Conservation (phyloP, 306 rosid species). For the Glycine tomentella region DNA sequence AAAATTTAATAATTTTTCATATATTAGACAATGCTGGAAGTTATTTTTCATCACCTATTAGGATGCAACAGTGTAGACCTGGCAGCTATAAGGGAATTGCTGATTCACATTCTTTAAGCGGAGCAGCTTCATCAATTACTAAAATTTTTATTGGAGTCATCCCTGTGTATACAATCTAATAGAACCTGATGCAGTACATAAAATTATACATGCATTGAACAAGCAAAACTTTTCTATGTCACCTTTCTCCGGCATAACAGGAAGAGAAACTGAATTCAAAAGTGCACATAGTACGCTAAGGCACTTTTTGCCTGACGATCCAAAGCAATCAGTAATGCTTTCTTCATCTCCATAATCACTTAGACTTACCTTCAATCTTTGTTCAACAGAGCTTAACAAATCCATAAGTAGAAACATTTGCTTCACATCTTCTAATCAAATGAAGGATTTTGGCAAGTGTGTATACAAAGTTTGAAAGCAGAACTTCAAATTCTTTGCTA, state of each 20-base stretch:
- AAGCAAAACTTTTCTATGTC: slow-evolving; percentile 38
- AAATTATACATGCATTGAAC: slow-evolving; percentile 39
- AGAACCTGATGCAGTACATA: slow-evolving; percentile 57
- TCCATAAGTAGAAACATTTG: slow-evolving; percentile 28
- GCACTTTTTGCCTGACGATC: neutral
- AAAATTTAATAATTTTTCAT: neutral
- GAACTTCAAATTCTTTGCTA: slow-evolving; percentile 30
- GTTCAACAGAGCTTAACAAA: slow-evolving; percentile 21
- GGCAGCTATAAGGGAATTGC: slow-evolving; percentile 56
- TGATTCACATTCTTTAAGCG: no score
- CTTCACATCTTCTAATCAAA: slow-evolving; percentile 39
- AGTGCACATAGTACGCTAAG: neutral
- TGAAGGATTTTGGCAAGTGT: slow-evolving; percentile 57
- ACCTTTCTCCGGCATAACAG: neutral
- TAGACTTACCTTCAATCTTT: neutral
- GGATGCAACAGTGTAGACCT: slow-evolving; percentile 47
- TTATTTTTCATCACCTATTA: slow-evolving; percentile 65
- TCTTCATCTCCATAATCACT: neutral
- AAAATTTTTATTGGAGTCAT: slow-evolving; percentile 33
- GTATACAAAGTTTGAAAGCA: slow-evolving; percentile 44
- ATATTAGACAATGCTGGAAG: slow-evolving; percentile 51
- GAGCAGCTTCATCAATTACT: slow-evolving; percentile 65
- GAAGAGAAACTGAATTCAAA: neutral
- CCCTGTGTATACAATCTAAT: slow-evolving; percentile 33
- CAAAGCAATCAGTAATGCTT: neutral